These are phyloP conservation scores for Aspergillus sp. DNA, from an alignment of 2,329 filamentous ascomycete genomes.

Conservation along the genomic window DNA sequence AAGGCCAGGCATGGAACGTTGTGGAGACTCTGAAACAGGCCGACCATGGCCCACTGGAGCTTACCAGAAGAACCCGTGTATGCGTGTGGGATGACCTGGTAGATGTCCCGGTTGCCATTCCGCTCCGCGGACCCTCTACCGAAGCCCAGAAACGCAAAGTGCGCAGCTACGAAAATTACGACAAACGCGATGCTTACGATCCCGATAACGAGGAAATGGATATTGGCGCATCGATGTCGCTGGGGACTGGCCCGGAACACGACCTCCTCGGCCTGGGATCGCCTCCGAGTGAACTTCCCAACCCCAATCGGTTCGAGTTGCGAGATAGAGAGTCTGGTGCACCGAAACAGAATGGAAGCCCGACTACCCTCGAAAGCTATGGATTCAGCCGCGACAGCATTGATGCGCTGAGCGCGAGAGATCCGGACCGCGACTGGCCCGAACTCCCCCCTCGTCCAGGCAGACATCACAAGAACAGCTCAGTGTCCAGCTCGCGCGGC, in stretches of 20 bases:
- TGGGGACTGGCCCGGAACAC: slow-evolving; percentile 50
- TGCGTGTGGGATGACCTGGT: slow-evolving; percentile 98
- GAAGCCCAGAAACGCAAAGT: slow-evolving; percentile 72
- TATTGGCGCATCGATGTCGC: slow-evolving; percentile 70
- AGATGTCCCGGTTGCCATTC: slow-evolving; percentile 90
- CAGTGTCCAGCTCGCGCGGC: slow-evolving; percentile 39
- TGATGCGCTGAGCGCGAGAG: slow-evolving; percentile 30
- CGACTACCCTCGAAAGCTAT: slow-evolving; percentile 31
- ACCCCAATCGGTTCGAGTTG: slow-evolving; percentile 73
- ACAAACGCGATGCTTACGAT: slow-evolving; percentile 31
- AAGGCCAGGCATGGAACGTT: slow-evolving; percentile 98
- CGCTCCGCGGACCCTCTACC: slow-evolving; percentile 79
- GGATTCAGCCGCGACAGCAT: slow-evolving; percentile 30
- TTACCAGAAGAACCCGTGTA: slow-evolving; percentile 85
- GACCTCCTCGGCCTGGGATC: slow-evolving; percentile 70
- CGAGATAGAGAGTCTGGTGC: slow-evolving; percentile 36
- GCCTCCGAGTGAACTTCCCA: slow-evolving; percentile 62
- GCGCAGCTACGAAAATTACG: slow-evolving; percentile 37
- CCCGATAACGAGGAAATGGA: slow-evolving; percentile 83
- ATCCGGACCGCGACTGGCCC: slow-evolving; percentile 38
- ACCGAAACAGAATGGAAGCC: slow-evolving; percentile 31
- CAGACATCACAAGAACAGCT: slow-evolving; percentile 37
- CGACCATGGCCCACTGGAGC: slow-evolving; percentile 89
- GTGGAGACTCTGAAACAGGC: slow-evolving; percentile 92
- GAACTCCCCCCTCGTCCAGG: slow-evolving; percentile 34